A percentile compares a stretch with the other conserved stretches of the same genome.
phyloP scores from a whole-genome alignment of 805 yeast genomes.

The Candida succiphila region DNA sequence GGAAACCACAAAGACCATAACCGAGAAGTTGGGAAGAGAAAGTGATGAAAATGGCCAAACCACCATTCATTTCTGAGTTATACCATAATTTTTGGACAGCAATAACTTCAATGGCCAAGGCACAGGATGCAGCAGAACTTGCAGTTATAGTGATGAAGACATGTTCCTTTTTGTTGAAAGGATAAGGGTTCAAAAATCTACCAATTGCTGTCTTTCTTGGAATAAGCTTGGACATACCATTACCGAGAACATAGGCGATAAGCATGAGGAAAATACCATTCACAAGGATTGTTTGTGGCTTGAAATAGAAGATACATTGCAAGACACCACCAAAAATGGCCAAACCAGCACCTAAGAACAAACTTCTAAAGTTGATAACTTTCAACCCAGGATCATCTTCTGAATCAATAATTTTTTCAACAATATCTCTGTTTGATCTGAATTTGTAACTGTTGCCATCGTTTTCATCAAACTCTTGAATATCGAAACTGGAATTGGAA shows the following conservation, averaged over 20 bases:
- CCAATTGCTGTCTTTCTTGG: conserved; percentile 12
- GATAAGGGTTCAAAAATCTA: conserved; percentile 29
- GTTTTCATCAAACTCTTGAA: background rate
- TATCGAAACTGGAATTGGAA: conserved; percentile 1
- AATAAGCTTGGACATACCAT: conserved; percentile 16
- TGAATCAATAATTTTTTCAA: conserved; percentile 16
- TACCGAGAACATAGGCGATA: conserved; percentile 22
- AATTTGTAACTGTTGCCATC: conserved; percentile 1
- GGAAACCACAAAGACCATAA: conserved; percentile 19
- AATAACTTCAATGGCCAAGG: conserved; percentile 21
- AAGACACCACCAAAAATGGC: conserved; percentile 25
- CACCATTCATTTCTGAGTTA: conserved; percentile 12
- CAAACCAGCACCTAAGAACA: conserved; percentile 21
- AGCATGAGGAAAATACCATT: conserved; percentile 23
- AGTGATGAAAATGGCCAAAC: conserved; percentile 20
- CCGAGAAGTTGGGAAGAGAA: conserved; percentile 22
- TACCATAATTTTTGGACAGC: conserved; percentile 25
- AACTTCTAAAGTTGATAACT: conserved; percentile 29
- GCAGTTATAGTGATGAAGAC: conserved; percentile 28
- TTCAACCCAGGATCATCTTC: conserved; percentile 26
- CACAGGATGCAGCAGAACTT: conserved; percentile 21
- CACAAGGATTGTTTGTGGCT: conserved; percentile 24
- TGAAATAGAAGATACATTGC: conserved; percentile 25
- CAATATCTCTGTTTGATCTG: conserved; percentile 9
- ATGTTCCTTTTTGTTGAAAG: conserved; percentile 36